Evolutionary conservation across 176 grass and related monocot genomes (phyloP).

Genomic region (Oryza glumipatula): DNA sequence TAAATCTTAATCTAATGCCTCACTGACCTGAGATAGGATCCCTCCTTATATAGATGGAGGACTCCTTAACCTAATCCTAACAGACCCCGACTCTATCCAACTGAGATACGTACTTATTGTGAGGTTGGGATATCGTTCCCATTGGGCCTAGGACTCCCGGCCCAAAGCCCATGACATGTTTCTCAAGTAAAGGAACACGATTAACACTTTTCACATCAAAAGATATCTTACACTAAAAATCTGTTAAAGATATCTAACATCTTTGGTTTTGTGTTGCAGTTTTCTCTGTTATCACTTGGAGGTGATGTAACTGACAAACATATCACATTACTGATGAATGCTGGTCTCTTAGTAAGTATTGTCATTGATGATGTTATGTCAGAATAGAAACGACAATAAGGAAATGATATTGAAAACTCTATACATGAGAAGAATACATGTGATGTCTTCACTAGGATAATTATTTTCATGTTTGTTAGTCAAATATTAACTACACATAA

Average conservation of each 20-base stretch:
- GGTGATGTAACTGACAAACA: slow-evolving; percentile 76
- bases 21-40: too few relatives aligned
- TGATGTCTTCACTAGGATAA: not conserved
- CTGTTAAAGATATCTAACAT: slow-evolving; percentile 15
- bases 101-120: too few relatives aligned
- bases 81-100: too few relatives aligned
- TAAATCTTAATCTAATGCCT: too few relatives aligned
- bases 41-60: too few relatives aligned
- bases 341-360: slow-evolving; percentile 80
- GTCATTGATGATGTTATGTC: not conserved
- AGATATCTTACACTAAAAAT: not conserved
- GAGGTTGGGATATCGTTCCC: too few relatives aligned
- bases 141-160: too few relatives aligned
- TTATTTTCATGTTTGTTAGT: slow-evolving; percentile 11
- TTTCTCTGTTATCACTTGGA: slow-evolving; percentile 65
- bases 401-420: slow-evolving; percentile 17
- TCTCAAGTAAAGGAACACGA: slow-evolving; percentile 1
- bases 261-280: slow-evolving; percentile 56
- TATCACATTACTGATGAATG: slow-evolving; percentile 77
- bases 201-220: slow-evolving; percentile 6
- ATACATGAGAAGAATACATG: slow-evolving; percentile 18
- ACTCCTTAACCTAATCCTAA: too few relatives aligned
- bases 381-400: not conserved
- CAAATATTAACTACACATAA: slow-evolving; percentile 1
- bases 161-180: not conserved